Conservation (phyloP, 2,329 filamentous ascomycete genomes). For the Leptographium flavum region DNA sequence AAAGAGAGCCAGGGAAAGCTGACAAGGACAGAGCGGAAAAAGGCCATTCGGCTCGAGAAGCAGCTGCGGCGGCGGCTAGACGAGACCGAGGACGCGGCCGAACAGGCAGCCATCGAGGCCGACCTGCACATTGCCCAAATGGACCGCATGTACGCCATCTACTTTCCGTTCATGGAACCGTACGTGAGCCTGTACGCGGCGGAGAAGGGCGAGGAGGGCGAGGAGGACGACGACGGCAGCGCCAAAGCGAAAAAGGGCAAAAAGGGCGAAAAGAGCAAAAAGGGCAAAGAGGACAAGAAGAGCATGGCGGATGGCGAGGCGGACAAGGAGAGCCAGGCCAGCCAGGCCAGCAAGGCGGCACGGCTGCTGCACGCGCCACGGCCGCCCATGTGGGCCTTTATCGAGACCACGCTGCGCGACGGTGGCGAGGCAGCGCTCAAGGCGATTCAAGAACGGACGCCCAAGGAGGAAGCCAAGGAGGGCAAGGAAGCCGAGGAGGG, state of each 20-base stretch:
- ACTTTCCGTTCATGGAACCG: slow-evolving; percentile 54
- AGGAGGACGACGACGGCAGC: slow-evolving; percentile 11
- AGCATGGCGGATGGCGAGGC: not conserved
- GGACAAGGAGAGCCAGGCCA: slow-evolving; percentile 14
- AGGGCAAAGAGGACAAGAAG: not conserved
- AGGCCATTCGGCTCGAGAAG: slow-evolving; percentile 53
- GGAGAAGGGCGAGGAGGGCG: slow-evolving; percentile 23
- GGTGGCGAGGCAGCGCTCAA: slow-evolving; percentile 40
- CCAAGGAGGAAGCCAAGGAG: not conserved
- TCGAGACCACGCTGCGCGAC: slow-evolving; percentile 50
- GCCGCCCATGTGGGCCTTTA: slow-evolving; percentile 50
- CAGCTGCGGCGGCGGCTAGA: slow-evolving; percentile 45
- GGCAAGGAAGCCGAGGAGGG: not conserved
- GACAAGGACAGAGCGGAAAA: slow-evolving; percentile 48
- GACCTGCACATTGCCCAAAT: slow-evolving; percentile 57
- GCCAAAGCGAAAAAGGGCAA: too few species aligned
- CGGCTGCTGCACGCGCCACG: slow-evolving; percentile 29
- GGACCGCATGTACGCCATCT: slow-evolving; percentile 61
- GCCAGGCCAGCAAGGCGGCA: slow-evolving; percentile 25
- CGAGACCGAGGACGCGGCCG: slow-evolving; percentile 33
- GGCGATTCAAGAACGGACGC: slow-evolving; percentile 37
- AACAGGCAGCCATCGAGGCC: slow-evolving; percentile 34
- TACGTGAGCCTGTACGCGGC: slow-evolving; percentile 52
- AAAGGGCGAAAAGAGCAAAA: slow-evolving; percentile 1
- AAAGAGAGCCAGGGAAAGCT: not conserved